These are phyloP conservation scores for Calonectria ilicicola DNA, from an alignment of 2,329 filamentous ascomycete genomes.

Conservation along the genomic window DNA sequence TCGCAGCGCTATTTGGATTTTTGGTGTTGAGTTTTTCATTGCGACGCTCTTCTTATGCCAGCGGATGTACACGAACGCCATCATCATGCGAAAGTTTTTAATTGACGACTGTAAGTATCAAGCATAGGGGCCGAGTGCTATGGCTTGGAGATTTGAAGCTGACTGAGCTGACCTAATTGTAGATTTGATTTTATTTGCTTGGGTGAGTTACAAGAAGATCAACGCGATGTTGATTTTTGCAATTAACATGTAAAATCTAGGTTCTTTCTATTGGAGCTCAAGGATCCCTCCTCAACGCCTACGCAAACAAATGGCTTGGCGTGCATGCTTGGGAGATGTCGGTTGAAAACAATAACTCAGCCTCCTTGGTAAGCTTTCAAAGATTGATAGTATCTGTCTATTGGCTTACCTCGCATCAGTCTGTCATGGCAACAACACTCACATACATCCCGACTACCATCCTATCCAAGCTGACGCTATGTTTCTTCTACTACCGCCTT, in stretches of 20 bases:
- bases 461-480: slow-evolving; percentile 16
- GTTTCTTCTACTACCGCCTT: slow-evolving; percentile 28
- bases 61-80: slow-evolving; percentile 45
- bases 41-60: slow-evolving; percentile 36
- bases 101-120: slow-evolving; percentile 36
- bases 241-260: neutral
- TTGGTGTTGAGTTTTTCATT: neutral
- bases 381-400: too few relatives aligned
- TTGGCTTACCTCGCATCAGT: neutral
- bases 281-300: neutral
- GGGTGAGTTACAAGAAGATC: slow-evolving; percentile 21
- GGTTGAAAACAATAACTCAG: slow-evolving; percentile 16
- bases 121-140: too few relatives aligned
- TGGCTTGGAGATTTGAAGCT: too few relatives aligned
- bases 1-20: slow-evolving; percentile 38
- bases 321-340: slow-evolving; percentile 35
- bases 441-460: neutral
- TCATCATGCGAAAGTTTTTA: slow-evolving; percentile 32
- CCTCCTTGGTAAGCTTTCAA: neutral
- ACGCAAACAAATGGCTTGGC: slow-evolving; percentile 29
- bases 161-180: neutral
- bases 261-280: neutral
- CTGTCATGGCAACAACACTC: neutral
- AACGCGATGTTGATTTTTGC: neutral
- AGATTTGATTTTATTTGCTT: slow-evolving; percentile 41